Evolutionary conservation across 805 yeast genomes (phyloP), one percentile per base, ranked within the genome.

Genomic region (Candida chauliodis): DNA sequence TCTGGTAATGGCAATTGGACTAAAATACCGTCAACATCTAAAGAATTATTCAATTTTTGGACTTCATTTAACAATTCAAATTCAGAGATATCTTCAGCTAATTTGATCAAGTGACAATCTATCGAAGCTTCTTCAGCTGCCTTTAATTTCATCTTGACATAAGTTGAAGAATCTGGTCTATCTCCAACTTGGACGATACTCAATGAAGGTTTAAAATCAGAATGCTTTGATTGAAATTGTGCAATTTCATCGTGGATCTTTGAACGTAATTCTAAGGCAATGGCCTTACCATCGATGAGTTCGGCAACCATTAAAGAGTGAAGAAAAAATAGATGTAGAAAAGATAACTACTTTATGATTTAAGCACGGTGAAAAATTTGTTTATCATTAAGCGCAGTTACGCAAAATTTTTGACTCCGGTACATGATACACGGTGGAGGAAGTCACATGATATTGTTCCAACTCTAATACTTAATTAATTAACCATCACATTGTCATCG

Each of bases 151-250:
- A 83, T 84, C 47, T 78, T 75, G 33, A 85, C 90, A 59, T 85
- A 85, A 3, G 88, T 82, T n/a, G 83, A 68, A 9, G 93, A 84
- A 53, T 85, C 95, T 16, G 82, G 83, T 58, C 91, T 72, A 18
- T 67, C 65, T 40, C 95, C 95, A 16, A 85, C 84, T 63, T 85
- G 95, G 46, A 85, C 69, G 47, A 85, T 84, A 44, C 79, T 69
- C 53, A 85, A 66, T 30, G 69, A 71, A 21, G 95, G 93, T 46
- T 68, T 64, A 59, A 84, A 84, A 34, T 66, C 67, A 11, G 80
- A 73, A 47, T 74, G 68, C 23, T 62, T 56, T 8, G 58, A 44
- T 55, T 75, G 73, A 40, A 73, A 47, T 38, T 54, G 52, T 11
- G 42, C 21, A 50, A 78, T 73, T 32, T 73, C 70, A 11, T 52